Percentiles rank a stretch among this genome's conserved stretches.
Evolutionary conservation across 2,329 filamentous ascomycete genomes (phyloP).

Genomic region (Arachnopeziza araneosa): DNA sequence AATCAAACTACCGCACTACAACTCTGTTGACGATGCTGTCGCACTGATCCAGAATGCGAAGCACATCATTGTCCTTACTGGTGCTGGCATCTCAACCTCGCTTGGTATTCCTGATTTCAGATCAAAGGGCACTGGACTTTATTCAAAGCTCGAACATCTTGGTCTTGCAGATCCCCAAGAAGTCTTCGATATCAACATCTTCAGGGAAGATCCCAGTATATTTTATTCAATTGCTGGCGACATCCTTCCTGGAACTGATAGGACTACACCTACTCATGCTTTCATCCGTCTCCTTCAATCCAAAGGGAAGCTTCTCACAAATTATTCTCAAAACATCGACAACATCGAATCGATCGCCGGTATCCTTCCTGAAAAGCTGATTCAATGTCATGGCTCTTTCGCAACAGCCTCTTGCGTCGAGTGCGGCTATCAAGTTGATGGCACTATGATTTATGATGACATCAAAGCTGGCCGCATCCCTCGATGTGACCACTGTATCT

Average conservation of each 20-base stretch:
- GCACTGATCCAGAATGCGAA: slow-evolving; percentile 64
- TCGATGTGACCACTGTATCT: slow-evolving; percentile 66
- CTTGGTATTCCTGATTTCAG: slow-evolving; percentile 96
- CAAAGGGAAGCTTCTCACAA: slow-evolving; percentile 83
- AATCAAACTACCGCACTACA: slow-evolving; percentile 72
- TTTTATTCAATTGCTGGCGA: slow-evolving; percentile 92
- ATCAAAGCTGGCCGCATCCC: slow-evolving; percentile 73
- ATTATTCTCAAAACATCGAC: slow-evolving; percentile 99
- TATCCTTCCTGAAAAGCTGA: slow-evolving; percentile 71
- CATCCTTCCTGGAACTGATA: slow-evolving; percentile 74
- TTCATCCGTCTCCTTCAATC: slow-evolving; percentile 89
- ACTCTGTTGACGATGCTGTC: slow-evolving; percentile 84
- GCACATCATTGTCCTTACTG: slow-evolving; percentile 91
- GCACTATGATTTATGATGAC: slow-evolving; percentile 72
- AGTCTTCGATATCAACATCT: slow-evolving; percentile 87
- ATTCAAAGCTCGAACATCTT: slow-evolving; percentile 74
- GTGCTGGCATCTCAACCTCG: slow-evolving; percentile 93
- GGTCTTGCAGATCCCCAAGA: slow-evolving; percentile 80
- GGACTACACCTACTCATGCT: slow-evolving; percentile 85
- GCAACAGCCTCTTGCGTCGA: slow-evolving; percentile 85
- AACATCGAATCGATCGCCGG: slow-evolving; percentile 88
- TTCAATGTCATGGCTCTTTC: slow-evolving; percentile 96
- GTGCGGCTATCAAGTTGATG: slow-evolving; percentile 68
- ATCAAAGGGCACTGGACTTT: slow-evolving; percentile 87
- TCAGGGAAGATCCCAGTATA: slow-evolving; percentile 77